These are phyloP conservation scores for Psophocarpus tetragonolobus DNA, from an alignment of 306 rosid species.

Conservation along the genomic window DNA sequence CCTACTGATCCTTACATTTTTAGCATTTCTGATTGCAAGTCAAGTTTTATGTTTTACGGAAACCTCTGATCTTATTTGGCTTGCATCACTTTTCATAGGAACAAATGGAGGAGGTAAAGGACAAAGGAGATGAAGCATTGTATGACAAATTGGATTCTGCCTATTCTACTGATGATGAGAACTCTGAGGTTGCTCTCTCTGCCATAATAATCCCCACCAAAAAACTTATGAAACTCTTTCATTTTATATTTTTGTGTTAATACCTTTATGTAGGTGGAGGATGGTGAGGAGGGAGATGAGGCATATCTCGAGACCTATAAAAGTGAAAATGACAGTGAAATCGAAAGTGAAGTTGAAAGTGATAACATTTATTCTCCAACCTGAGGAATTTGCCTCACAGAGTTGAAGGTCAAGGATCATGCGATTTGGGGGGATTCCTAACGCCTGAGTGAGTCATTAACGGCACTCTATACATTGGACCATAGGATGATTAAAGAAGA, in stretches of 20 bases:
- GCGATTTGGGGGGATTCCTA: slow-evolving; percentile 14
- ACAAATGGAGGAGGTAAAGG: slow-evolving; percentile 76
- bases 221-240: not conserved
- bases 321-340: slow-evolving; percentile 32
- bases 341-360: slow-evolving; percentile 45
- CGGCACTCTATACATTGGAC: not conserved
- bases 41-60: slow-evolving; percentile 5
- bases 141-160: slow-evolving; percentile 71
- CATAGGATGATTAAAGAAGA: slow-evolving; percentile 16
- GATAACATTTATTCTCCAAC: slow-evolving; percentile 34
- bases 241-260: not conserved
- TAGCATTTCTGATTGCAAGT: slow-evolving; percentile 13
- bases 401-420: slow-evolving; percentile 36
- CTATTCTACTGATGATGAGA: slow-evolving; percentile 62
- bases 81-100: slow-evolving; percentile 48
- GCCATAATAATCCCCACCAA: not conserved
- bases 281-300: slow-evolving; percentile 55
- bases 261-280: slow-evolving; percentile 44
- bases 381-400: slow-evolving; percentile 35
- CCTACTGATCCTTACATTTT: slow-evolving; percentile 13
- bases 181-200: slow-evolving; percentile 57
- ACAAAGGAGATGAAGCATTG: slow-evolving; percentile 68
- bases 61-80: slow-evolving; percentile 24
- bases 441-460: not conserved
- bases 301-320: slow-evolving; percentile 53